Percentiles rank a stretch among this genome's conserved stretches.
These are phyloP conservation scores for Boletus tylopilopsis DNA, from an alignment of 768 basidiomycete species.

Conservation along the genomic window DNA sequence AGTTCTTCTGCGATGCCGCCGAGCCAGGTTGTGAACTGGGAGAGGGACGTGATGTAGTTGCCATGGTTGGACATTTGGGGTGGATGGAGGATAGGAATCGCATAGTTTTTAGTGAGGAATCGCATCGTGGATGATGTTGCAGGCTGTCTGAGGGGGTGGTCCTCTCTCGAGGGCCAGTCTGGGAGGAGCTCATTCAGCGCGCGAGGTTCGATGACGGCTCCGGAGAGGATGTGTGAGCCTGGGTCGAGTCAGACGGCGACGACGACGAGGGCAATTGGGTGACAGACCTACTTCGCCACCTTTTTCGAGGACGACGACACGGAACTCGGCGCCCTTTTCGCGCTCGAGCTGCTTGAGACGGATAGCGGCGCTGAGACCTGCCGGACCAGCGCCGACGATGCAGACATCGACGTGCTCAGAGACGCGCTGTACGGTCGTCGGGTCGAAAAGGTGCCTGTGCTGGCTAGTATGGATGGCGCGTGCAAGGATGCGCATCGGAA, in stretches of 20 bases:
- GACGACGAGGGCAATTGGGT: background rate
- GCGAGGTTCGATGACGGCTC: constrained; percentile 90
- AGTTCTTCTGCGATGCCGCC: constrained; percentile 77
- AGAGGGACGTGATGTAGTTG: constrained; percentile 91
- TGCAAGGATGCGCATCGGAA: no score
- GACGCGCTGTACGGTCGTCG: constrained; percentile 68
- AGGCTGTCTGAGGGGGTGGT: constrained; percentile 78
- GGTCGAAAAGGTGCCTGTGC: constrained; percentile 44
- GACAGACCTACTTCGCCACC: constrained; percentile 85
- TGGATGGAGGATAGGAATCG: constrained; percentile 88
- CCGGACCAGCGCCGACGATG: constrained; percentile 95
- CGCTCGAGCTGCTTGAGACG: constrained; percentile 84
- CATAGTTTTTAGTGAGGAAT: constrained; percentile 64
- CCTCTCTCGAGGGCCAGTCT: constrained; percentile 62
- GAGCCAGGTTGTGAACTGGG: constrained; percentile 87
- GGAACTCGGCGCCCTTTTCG: constrained; percentile 50
- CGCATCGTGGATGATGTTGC: constrained; percentile 83
- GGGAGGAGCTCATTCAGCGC: constrained; percentile 91
- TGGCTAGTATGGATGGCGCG: constrained; percentile 19
- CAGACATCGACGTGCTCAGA: constrained; percentile 94
- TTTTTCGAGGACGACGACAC: constrained; percentile 95
- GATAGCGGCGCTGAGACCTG: constrained; percentile 94
- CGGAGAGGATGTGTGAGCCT: constrained; percentile 95
- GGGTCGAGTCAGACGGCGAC: background rate
- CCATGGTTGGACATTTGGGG: constrained; percentile 96